A percentile compares a stretch with the other conserved stretches of the same genome.
These are phyloP conservation scores for Magnusiomyces tetraspermus DNA, from an alignment of 1,139 yeast genomes.

Conservation along the genomic window DNA sequence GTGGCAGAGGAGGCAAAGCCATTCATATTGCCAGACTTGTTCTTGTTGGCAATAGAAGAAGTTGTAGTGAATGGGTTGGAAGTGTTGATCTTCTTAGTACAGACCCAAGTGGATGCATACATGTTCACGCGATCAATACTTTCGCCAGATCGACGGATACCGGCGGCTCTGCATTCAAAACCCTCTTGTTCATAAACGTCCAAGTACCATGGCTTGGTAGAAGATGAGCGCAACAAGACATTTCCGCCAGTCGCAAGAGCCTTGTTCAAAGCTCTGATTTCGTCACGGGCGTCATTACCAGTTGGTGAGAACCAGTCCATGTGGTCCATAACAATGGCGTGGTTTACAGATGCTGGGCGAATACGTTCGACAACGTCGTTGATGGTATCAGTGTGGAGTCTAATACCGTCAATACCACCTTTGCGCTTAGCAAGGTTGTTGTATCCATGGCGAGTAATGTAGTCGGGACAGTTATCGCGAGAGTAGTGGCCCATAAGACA, in stretches of 20 bases:
- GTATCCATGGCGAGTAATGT: constrained; percentile 54
- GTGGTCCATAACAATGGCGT: constrained; percentile 82
- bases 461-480: constrained; percentile 65
- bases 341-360: constrained; percentile 52
- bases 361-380: constrained; percentile 66
- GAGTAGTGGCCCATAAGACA: constrained; percentile 54
- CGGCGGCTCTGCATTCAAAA: constrained; percentile 59
- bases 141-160: constrained; percentile 50
- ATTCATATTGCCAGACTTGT: no score
- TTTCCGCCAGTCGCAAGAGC: constrained; percentile 62
- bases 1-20: neutral
- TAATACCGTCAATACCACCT: constrained; percentile 47
- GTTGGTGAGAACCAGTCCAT: constrained; percentile 82
- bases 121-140: constrained; percentile 73
- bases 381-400: constrained; percentile 72
- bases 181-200: constrained; percentile 57
- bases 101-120: constrained; percentile 86
- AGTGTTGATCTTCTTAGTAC: constrained; percentile 39
- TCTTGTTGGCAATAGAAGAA: neutral
- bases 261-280: constrained; percentile 53
- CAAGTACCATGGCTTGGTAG: constrained; percentile 70
- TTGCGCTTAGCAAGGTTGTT: constrained; percentile 37
- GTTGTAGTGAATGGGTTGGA: neutral
- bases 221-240: constrained; percentile 68
- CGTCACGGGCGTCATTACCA: constrained; percentile 54